Evolutionary conservation across 345 rosid genomes (phyloP).

Genomic region (Iberis pinnata): DNA sequence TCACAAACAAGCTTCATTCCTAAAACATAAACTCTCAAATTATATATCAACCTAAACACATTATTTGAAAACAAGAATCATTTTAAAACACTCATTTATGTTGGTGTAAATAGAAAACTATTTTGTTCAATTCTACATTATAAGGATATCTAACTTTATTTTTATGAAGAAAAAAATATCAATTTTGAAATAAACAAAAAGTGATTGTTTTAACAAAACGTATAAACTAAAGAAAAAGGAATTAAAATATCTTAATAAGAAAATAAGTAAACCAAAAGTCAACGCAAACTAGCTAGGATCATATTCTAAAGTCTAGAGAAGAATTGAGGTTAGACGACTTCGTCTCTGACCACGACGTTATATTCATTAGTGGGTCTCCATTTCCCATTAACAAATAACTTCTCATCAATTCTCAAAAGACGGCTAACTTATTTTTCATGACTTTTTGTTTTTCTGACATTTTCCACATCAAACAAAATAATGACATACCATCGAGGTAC

Average conservation of each 20-base stretch:
- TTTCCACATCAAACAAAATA: too few relatives aligned
- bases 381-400: conserved; percentile 11
- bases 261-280: not conserved
- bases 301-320: conserved; percentile 1
- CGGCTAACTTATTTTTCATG: not conserved
- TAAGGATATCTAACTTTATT: too few relatives aligned
- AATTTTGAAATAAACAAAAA: too few relatives aligned
- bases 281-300: not conserved
- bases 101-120: too few relatives aligned
- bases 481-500: conserved; percentile 65
- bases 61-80: too few relatives aligned
- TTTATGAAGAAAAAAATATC: too few relatives aligned
- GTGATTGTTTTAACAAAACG: not conserved
- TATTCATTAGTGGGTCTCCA: conserved; percentile 32
- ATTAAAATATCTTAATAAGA: too few relatives aligned
- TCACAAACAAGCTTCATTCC: conserved; percentile 53
- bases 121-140: too few relatives aligned
- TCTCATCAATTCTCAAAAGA: not conserved
- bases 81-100: too few relatives aligned
- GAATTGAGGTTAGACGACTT: not conserved
- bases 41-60: too few relatives aligned
- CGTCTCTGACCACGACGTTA: conserved; percentile 16
- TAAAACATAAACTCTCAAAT: too few relatives aligned
- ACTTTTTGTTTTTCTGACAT: not conserved
- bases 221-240: not conserved